Evolutionary conservation across 2,329 filamentous ascomycete genomes (phyloP).

Genomic region (Pezicula carpinea): DNA sequence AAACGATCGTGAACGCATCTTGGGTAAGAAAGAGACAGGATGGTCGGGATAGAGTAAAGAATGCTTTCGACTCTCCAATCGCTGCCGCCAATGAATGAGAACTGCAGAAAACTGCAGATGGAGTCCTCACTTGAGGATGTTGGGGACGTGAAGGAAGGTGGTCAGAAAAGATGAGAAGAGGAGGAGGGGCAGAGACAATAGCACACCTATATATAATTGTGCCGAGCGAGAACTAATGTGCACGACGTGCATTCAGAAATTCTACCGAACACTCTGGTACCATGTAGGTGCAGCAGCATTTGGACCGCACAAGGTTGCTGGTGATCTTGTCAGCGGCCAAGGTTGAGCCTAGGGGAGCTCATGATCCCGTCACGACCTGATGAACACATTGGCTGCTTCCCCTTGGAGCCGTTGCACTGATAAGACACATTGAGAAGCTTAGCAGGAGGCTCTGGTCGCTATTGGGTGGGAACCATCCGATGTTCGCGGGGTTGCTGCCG

Average conservation of each 20-base stretch:
- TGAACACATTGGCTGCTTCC: slow-evolving; percentile 14
- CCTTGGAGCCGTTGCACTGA: slow-evolving; percentile 3
- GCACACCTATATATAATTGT: slow-evolving; percentile 3
- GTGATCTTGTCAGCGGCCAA: slow-evolving; percentile 2
- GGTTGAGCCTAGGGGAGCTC: background rate
- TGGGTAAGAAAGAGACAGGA: background rate
- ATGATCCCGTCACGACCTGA: background rate
- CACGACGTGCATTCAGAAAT: background rate
- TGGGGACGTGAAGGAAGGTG: background rate
- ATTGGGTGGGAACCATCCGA: background rate
- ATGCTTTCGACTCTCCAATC: background rate
- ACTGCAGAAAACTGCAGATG: background rate
- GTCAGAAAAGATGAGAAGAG: slow-evolving; percentile 1
- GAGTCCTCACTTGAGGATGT: background rate
- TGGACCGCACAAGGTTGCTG: background rate
- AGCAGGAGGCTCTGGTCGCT: background rate
- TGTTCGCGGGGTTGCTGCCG: background rate
- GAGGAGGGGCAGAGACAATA: background rate
- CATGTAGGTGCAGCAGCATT: too few species aligned
- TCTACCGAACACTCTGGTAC: background rate
- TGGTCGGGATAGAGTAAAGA: background rate
- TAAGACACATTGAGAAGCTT: background rate
- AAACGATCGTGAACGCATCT: background rate
- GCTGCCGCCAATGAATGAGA: background rate
- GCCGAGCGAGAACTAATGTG: slow-evolving; percentile 2